Evolutionary conservation across 352 stramenopile genomes (phyloP), one percentile per base, ranked within the genome.

Genomic region (Globisporangium acanthophoron): DNA sequence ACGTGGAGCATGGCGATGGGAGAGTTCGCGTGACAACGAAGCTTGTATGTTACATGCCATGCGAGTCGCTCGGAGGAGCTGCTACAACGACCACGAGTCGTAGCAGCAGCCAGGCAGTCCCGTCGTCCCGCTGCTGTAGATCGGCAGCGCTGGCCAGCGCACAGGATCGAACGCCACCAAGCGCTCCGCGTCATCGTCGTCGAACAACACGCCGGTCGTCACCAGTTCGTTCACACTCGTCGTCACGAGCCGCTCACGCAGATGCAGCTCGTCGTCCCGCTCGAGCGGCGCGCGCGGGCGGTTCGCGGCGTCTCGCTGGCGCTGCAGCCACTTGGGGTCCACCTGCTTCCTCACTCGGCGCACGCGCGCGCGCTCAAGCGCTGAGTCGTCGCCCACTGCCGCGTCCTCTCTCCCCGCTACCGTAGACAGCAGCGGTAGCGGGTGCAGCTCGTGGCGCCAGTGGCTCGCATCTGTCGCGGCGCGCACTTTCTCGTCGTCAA

Each of bases 301-400:
- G 46, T 86, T 85, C 5, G 68, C 59, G 15, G 66, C 64, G 44
- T 90, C 78, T 18, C 74, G 68, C n/a, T 78, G 76, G 31, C 61
- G 60, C 37, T 82, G 65, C 31, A 88, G 57, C 80, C 80, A 90
- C 61, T 73, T 73, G 33, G 78, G 55, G 58, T 87, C 68, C 11
- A 90, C 66, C 50, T 90, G 80, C 55, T 90, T 90, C 57, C 57
- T 65, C 29, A 90, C 78, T 62, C 83, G 86, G 43, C 78, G 73
- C 54, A 71, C 54, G 13, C 76, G 80, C 12, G 78, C 78, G 27
- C 74, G 73, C 16, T 69, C 64, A 33, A 90, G 61, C 8, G 63
- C 63, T 20, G 66, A 68, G 58, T 62, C 59, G 59, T 57, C 49
- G 40, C 27, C 29, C 13, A 24, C 3, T 49, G n/a, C 48, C 69